Conservation (phyloP, 108 stramenopile species). For the Cyclostephanos tholiformis region DNA sequence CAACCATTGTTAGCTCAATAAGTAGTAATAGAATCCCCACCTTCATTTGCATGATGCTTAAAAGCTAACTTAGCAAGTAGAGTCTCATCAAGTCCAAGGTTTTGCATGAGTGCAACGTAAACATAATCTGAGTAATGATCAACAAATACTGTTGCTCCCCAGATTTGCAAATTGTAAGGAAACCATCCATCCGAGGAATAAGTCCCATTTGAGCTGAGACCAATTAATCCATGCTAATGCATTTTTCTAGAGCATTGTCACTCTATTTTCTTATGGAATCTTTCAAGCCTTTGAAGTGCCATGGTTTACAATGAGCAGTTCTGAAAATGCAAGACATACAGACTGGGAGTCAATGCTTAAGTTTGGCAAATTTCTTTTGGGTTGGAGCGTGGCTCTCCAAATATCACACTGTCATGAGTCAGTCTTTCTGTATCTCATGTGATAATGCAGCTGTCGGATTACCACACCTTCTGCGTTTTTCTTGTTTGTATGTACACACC, state of each 20-base stretch:
- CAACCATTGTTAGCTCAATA: slow-evolving; percentile 47
- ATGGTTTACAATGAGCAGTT: slow-evolving; percentile 16
- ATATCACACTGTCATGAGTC: no score
- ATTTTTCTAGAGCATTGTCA: slow-evolving; percentile 26
- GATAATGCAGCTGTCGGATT: no score
- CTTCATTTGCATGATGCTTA: background rate
- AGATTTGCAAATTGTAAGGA: slow-evolving; percentile 24
- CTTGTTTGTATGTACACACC: no score
- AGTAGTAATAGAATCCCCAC: slow-evolving; percentile 29
- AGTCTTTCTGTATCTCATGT: no score
- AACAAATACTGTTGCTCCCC: slow-evolving; percentile 52
- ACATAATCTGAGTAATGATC: no score
- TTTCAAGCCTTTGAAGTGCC: slow-evolving; percentile 9
- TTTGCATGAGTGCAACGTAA: no score
- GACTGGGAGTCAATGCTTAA: no score
- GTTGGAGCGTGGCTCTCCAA: no score
- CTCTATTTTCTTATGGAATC: background rate
- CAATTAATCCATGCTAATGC: slow-evolving; percentile 49
- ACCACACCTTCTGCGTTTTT: no score
- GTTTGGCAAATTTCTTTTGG: no score
- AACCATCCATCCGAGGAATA: slow-evolving; percentile 25
- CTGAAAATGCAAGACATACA: slow-evolving; percentile 35
- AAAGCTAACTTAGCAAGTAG: slow-evolving; percentile 22
- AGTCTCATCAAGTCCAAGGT: no score
- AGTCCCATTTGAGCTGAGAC: slow-evolving; percentile 40